Conservation (phyloP, 169 alveolate species). For the Plasmodium fragile region DNA sequence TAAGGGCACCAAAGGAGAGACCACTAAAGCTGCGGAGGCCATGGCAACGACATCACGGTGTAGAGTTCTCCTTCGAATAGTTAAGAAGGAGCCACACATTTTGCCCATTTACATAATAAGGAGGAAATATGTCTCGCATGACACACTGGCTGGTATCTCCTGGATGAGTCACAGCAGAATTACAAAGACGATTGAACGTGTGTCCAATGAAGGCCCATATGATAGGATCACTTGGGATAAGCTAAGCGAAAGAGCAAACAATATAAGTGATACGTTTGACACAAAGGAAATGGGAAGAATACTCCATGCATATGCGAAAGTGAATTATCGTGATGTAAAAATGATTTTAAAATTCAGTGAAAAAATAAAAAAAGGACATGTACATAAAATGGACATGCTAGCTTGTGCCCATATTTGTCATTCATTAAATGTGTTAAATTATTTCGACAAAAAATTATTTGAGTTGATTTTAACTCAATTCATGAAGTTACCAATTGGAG, state of each 20-base stretch:
- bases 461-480: constrained; percentile 6
- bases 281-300: constrained; percentile 71
- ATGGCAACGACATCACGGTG: neutral
- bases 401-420: constrained; percentile 60
- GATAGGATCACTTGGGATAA: constrained; percentile 70
- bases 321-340: constrained; percentile 59
- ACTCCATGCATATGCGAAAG: constrained; percentile 50
- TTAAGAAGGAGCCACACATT: neutral
- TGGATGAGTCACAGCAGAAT: constrained; percentile 77
- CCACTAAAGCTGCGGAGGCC: neutral
- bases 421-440: constrained; percentile 58
- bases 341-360: constrained; percentile 54
- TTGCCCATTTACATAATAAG: neutral
- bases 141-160: constrained; percentile 70
- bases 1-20: neutral
- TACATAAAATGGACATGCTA: constrained; percentile 31
- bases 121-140: constrained; percentile 47
- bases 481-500: neutral
- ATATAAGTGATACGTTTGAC: constrained; percentile 34
- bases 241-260: constrained; percentile 54
- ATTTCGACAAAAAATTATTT: constrained; percentile 40
- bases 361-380: constrained; percentile 46
- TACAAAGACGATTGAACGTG: constrained; percentile 50
- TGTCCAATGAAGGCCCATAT: constrained; percentile 65
- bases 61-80: neutral